These are phyloP conservation scores for Phycomyces nitens DNA, from an alignment of 192 early-diverging fungal genomes.

Conservation along the genomic window DNA sequence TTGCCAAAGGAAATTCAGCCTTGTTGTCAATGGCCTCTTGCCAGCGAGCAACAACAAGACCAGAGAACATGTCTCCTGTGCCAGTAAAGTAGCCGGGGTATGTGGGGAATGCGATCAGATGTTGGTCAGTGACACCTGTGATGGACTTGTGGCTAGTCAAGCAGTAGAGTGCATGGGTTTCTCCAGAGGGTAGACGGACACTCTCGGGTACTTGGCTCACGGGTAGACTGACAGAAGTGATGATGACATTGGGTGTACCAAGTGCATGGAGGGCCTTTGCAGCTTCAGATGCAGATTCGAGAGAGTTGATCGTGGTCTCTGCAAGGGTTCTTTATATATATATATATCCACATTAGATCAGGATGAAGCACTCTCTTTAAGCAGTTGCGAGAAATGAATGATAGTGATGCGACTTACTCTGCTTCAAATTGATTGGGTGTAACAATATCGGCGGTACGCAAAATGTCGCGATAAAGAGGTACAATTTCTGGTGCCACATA, in stretches of 20 bases:
- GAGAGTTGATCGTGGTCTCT: slow-evolving; percentile 45
- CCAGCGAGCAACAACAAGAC: slow-evolving; percentile 64
- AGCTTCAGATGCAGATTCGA: slow-evolving; percentile 50
- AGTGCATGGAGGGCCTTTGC: slow-evolving; percentile 62
- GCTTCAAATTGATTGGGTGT: slow-evolving; percentile 93
- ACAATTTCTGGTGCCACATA: slow-evolving; percentile 82
- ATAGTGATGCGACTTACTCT: slow-evolving; percentile 44
- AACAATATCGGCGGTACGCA: slow-evolving; percentile 68
- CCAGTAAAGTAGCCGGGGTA: slow-evolving; percentile 82
- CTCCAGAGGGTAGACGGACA: slow-evolving; percentile 8
- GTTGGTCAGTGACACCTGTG: slow-evolving; percentile 37
- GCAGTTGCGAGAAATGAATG: too few relatives aligned
- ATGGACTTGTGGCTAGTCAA: slow-evolving; percentile 19
- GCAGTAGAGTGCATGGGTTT: slow-evolving; percentile 14
- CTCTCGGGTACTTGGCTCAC: slow-evolving; percentile 18
- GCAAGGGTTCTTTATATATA: slow-evolving; percentile 45
- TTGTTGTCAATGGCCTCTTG: slow-evolving; percentile 36
- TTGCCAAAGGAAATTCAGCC: slow-evolving; percentile 27
- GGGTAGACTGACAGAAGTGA: slow-evolving; percentile 66
- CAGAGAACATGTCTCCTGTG: slow-evolving; percentile 88
- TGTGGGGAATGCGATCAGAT: slow-evolving; percentile 72
- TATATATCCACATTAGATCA: background rate
- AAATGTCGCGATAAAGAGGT: slow-evolving; percentile 67
- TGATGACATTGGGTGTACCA: slow-evolving; percentile 67
- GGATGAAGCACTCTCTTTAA: background rate